Evolutionary conservation across 345 rosid species (phyloP).

Genomic region (Pelargonium nanum): DNA sequence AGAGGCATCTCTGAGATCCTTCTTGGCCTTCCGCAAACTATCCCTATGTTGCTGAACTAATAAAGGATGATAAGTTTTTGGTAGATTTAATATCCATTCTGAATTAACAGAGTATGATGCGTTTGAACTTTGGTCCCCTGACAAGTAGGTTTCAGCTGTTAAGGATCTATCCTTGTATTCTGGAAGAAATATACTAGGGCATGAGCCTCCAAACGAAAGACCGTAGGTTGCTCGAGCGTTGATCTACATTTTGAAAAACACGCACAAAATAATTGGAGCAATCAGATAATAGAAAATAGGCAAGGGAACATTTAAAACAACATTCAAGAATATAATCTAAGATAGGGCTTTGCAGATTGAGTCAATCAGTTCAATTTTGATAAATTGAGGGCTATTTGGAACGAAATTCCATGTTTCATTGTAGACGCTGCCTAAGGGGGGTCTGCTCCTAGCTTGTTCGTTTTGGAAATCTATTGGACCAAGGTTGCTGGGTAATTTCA

Average conservation of each 20-base stretch:
- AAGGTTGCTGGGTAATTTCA: too few species aligned
- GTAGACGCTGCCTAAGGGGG: too few species aligned
- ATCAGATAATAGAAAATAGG: conserved; percentile 3
- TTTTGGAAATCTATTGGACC: too few species aligned
- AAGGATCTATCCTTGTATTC: conserved; percentile 28
- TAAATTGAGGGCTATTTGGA: too few species aligned
- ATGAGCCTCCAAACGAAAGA: conserved; percentile 62
- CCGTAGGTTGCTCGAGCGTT: conserved; percentile 82
- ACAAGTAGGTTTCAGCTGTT: conserved; percentile 17
- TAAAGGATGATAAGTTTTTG: conserved; percentile 78
- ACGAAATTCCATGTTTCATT: too few species aligned
- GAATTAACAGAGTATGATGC: conserved; percentile 20
- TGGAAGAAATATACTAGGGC: conserved; percentile 54
- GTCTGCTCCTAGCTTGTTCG: too few species aligned
- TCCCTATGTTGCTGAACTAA: conserved; percentile 70
- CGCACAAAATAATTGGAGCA: conserved; percentile 2
- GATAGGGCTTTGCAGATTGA: background rate
- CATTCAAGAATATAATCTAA: background rate
- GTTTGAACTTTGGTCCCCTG: conserved; percentile 20
- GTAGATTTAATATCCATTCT: conserved; percentile 73
- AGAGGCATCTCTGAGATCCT: conserved; percentile 38
- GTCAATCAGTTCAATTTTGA: background rate
- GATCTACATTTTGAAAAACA: conserved; percentile 36
- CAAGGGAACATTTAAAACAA: background rate
- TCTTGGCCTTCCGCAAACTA: conserved; percentile 37